Conservation (phyloP, 148 eudicot species). For the Nepenthes mirabilis region DNA sequence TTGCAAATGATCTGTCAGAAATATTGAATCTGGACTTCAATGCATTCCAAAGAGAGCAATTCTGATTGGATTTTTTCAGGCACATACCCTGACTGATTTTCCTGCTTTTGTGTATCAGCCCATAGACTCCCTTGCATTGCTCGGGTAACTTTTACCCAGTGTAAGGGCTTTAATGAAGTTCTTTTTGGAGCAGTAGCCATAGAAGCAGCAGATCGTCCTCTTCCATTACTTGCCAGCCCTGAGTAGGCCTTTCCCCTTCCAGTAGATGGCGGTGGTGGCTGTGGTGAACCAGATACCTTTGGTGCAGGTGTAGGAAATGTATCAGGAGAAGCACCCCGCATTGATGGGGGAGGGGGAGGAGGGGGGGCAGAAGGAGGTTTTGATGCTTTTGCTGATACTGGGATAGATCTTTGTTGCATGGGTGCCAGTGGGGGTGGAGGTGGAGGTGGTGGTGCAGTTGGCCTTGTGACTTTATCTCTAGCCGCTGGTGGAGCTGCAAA, state of each 20-base stretch:
- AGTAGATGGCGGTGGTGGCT: slow-evolving; percentile 59
- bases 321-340: slow-evolving; percentile 30
- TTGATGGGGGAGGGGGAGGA: slow-evolving; percentile 23
- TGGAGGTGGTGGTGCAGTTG: slow-evolving; percentile 22
- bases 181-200: slow-evolving; percentile 53
- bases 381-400: slow-evolving; percentile 40
- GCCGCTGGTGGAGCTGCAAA: slow-evolving; percentile 3
- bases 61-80: background rate
- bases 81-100: slow-evolving; percentile 66
- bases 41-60: background rate
- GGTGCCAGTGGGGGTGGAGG: slow-evolving; percentile 56
- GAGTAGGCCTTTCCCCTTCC: slow-evolving; percentile 46
- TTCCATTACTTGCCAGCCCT: slow-evolving; percentile 29
- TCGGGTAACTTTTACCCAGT: slow-evolving; percentile 94
- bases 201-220: slow-evolving; percentile 38
- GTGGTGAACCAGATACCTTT: slow-evolving; percentile 38
- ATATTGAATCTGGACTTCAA: too few relatives aligned
- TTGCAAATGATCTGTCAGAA: too few relatives aligned
- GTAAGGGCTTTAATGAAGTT: slow-evolving; percentile 75
- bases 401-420: slow-evolving; percentile 22
- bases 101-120: slow-evolving; percentile 88
- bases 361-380: slow-evolving; percentile 36
- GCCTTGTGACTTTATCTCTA: background rate
- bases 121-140: slow-evolving; percentile 95
- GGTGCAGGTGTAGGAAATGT: slow-evolving; percentile 66